Evolutionary conservation across 148 eudicot species (phyloP), one percentile per base, ranked within the genome.

Genomic region (Rhododendron vialii): DNA sequence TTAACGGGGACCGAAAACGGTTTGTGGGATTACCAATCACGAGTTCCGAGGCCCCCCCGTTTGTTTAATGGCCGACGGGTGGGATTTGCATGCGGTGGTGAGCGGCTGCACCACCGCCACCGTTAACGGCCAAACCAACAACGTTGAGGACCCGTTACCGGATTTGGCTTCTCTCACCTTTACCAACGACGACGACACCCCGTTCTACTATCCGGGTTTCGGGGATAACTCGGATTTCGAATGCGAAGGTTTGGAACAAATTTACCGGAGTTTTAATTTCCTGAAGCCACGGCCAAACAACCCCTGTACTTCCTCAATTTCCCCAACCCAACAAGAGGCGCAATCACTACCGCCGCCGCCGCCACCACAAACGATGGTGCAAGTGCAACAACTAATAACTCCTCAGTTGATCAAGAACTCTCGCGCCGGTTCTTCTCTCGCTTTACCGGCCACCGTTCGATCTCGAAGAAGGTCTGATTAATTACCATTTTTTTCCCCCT

Each of bases 11-110:
- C 30, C 4, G 61, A 79, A 57, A 24, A 28, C 53, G 9, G 82
- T 79, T 13, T 47, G 82, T 79, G 82, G 20, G 18, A 38, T 59
- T 36, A 22, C 38, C 48, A 67, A 20, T 57, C 45, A 14, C n/a
- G 14, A 57, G 71, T 33, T 83, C 33, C 78, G 63, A 78, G 14
- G 78, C 51, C 13, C 5, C 5, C 78, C 71, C 2, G 0, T 13
- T 17, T 6, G 35, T 17, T 38, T 2, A 26, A 89, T 90, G 91
- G 88, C 85, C 43, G 90, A 92, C 28, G 92, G 78, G n/a, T 90
- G 93, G 93, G 92, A 92, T 87, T 78, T 92, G 78, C 82, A 87
- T 59, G 93, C 93, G 82, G 93, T 92, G 88, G 93, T 90, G 84
- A 86, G 88, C 82, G 84, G 93, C 82, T 83, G 83, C 86, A 28